Evolutionary conservation across 305 asterid genomes (phyloP), one percentile per base, ranked within the genome.

Genomic region (Plantago coronopus): DNA sequence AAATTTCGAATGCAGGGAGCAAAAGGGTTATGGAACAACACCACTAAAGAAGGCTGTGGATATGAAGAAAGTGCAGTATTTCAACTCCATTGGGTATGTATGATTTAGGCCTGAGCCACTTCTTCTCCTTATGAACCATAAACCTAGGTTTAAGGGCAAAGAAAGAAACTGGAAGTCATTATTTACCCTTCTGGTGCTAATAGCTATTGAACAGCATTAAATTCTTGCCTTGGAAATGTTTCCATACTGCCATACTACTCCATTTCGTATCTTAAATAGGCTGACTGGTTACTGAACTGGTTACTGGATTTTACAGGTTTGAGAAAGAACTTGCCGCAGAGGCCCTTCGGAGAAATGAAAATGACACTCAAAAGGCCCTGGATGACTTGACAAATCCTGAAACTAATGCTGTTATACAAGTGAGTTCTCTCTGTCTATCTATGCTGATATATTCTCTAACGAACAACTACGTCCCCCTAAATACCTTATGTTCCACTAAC

Each of bases 271-370:
- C 45, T 17, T 66, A 49, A 59, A 65, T 40, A 48, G 45, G 57
- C 69, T 72, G 61, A 57, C 65, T n/a, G n/a, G n/a, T n/a, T n/a
- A n/a, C n/a, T n/a, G n/a, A 51, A 57, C 18, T 50, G 16, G 54
- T 56, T n/a, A n/a, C n/a, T 56, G 60, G 6, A 64, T 55, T 38
- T 61, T 65, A 57, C 74, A 91, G 98, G 76, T 91, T 78, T 63
- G 87, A 78, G 74, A 91, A 78, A 69, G 85, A 76, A 17, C 81
- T 91, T 54, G 96, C 85, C 65, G 97, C 98, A 42, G 98, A 91
- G 79, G 94, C 97, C 53, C 95, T 91, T 60, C 77, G 98, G 56
- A 85, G 80, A 76, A 91, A 91, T 73, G 97, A 91, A 79, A 91
- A 91, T 71, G 97, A 89, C 68, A 76, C 78, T 59, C 83, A 89